These are phyloP conservation scores for Debaryomyces castellii DNA, from an alignment of 805 yeast genomes.

Conservation along the genomic window DNA sequence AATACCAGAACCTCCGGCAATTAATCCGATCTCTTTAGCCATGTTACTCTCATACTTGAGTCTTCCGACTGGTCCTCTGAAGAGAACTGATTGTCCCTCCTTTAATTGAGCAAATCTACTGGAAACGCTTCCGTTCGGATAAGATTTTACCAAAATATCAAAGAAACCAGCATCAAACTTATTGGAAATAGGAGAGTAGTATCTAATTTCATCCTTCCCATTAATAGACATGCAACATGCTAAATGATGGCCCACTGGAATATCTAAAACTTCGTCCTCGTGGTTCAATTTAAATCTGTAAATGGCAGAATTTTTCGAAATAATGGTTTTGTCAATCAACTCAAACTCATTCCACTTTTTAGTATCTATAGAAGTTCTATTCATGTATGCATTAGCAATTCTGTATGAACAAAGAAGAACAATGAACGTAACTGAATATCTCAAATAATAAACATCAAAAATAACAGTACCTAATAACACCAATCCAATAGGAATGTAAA, in stretches of 20 bases:
- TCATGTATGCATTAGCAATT: constrained; percentile 40
- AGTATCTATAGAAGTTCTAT: constrained; percentile 45
- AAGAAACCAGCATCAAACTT: constrained; percentile 70
- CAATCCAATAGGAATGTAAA: constrained; percentile 66
- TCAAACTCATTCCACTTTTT: constrained; percentile 66
- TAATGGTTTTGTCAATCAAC: constrained; percentile 69
- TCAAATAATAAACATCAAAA: constrained; percentile 50
- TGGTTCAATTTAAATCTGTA: constrained; percentile 68
- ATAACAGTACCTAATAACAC: constrained; percentile 60
- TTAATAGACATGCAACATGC: constrained; percentile 54
- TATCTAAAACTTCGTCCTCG: constrained; percentile 58
- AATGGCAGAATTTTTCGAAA: constrained; percentile 69
- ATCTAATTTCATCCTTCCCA: constrained; percentile 57
- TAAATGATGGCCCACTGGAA: constrained; percentile 76
- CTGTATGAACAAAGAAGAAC: constrained; percentile 32
- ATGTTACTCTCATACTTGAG: constrained; percentile 58
- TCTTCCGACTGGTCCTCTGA: constrained; percentile 80
- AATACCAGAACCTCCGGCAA: constrained; percentile 88
- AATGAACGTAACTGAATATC: constrained; percentile 39
- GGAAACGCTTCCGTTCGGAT: constrained; percentile 69
- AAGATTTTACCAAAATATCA: constrained; percentile 75
- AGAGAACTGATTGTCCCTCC: constrained; percentile 65
- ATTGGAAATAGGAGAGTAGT: constrained; percentile 76
- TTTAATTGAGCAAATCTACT: constrained; percentile 61
- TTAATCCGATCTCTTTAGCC: constrained; percentile 62